Conservation (phyloP, 176 grass and related monocot genomes). For the Ampelocalamus luodianensis region DNA sequence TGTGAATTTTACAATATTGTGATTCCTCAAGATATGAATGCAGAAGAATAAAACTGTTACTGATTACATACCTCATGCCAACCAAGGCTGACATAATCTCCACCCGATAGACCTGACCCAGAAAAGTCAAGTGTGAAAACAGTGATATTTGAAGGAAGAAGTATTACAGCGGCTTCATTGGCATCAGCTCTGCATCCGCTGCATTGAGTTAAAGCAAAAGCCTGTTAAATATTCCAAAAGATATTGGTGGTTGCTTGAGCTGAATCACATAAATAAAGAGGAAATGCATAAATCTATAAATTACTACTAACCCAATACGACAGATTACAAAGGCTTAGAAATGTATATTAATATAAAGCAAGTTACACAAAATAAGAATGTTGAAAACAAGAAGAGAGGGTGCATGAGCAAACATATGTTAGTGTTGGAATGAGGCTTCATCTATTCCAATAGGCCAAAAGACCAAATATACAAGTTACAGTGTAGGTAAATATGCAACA, state of each 20-base stretch:
- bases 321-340: slow-evolving; percentile 26
- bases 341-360: slow-evolving; percentile 26
- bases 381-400: not conserved
- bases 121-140: slow-evolving; percentile 98
- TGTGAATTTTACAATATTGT: slow-evolving; percentile 35
- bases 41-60: slow-evolving; percentile 35
- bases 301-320: slow-evolving; percentile 25
- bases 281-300: not conserved
- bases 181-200: slow-evolving; percentile 97
- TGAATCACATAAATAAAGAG: slow-evolving; percentile 20
- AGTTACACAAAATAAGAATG: slow-evolving; percentile 32
- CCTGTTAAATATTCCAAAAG: slow-evolving; percentile 42
- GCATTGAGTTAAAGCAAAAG: slow-evolving; percentile 61
- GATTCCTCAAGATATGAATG: slow-evolving; percentile 21
- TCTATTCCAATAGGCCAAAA: no score
- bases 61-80: slow-evolving; percentile 90
- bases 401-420: slow-evolving; percentile 42
- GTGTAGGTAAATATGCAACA: no score
- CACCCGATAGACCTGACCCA: slow-evolving; percentile 87
- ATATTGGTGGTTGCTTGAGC: slow-evolving; percentile 41
- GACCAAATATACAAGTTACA: no score
- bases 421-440: not conserved
- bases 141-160: slow-evolving; percentile 97
- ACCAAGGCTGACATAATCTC: slow-evolving; percentile 98
- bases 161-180: slow-evolving; percentile 90